Evolutionary conservation across 1,139 yeast genomes (phyloP), one percentile per base, ranked within the genome.

Genomic region (Candida sp.): DNA sequence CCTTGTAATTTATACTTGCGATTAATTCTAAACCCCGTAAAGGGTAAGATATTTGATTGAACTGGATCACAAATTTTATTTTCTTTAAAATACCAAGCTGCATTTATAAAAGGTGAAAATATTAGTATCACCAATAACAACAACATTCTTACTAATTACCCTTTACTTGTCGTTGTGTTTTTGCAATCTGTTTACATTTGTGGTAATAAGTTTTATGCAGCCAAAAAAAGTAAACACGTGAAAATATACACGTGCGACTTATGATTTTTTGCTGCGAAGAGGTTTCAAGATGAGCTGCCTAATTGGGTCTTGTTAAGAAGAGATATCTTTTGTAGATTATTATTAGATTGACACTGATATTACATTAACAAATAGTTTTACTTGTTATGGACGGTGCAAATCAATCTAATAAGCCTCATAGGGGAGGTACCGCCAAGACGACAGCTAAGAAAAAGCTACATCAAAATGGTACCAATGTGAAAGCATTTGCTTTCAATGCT

Each of bases 401-500:
- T 49, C 85, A 81, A 65, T 60, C 76, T 43, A 81, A 81, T 57
- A 81, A 80, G 63, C 70, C 81, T 50, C 86, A 81, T 57, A 68
- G 87, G 42, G 79, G 77, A 49, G 64, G 59, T 36, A 68, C 82
- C 46, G 77, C 70, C 44, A 76, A 73, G 61, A 77, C 75, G 41
- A 75, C 89, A 2, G 88, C 90, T 43, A 90, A 90, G 73, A 84
- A 87, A 75, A 88, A 88, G 70, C 74, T 89, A 49, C 97, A 90
- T 61, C 83, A 87, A 43, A 90, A 90, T 64, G 98, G 98, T 21
- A 87, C 82, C 54, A 91, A 91, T 72, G 93, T 87, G 12, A 90
- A 90, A 68, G 99, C 98, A 1, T 93, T 90, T 69, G 95, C 97
- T 1, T 96, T 91, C 25, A 73, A 89, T 40, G 95, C 95, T 29